These are phyloP conservation scores for Scytalidium lignicola DNA, from an alignment of 2,329 filamentous ascomycete genomes.

Conservation along the genomic window DNA sequence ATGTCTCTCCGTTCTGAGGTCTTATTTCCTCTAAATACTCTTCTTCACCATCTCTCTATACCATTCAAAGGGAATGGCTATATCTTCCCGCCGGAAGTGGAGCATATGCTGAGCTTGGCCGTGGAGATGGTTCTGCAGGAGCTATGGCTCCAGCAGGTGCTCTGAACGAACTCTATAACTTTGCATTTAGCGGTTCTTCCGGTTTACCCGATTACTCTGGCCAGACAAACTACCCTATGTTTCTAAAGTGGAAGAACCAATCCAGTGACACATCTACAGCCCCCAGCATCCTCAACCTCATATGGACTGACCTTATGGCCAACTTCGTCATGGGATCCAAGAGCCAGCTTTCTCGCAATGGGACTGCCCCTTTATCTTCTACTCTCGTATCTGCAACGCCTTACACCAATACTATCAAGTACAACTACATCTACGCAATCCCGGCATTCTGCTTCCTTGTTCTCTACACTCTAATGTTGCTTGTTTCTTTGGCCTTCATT, in stretches of 20 bases:
- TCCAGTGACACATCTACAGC: conserved; percentile 22
- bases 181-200: conserved; percentile 24
- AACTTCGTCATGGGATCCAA: conserved; percentile 37
- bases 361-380: conserved; percentile 1
- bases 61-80: conserved; percentile 14
- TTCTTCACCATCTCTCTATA: conserved; percentile 27
- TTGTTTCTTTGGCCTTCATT: conserved; percentile 6
- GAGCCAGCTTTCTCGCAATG: conserved; percentile 7
- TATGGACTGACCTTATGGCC: conserved; percentile 40
- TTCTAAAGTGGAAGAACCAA: conserved; percentile 33
- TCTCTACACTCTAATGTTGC: conserved; percentile 8
- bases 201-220: conserved; percentile 31
- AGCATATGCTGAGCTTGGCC: not conserved
- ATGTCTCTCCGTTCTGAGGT: conserved; percentile 35
- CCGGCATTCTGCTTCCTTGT: conserved; percentile 23
- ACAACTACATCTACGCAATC: conserved; percentile 28
- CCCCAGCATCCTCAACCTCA: conserved; percentile 34
- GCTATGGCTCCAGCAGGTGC: not conserved
- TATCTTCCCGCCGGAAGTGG: conserved; percentile 12
- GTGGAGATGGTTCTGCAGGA: not conserved
- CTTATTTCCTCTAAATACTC: conserved; percentile 28
- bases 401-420: conserved; percentile 26
- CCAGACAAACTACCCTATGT: conserved; percentile 34
- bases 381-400: conserved; percentile 21
- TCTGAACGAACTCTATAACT: conserved; percentile 29